phyloP scores from a whole-genome alignment of 495 filamentous ascomycete species.

The Penicillium simplicissimum region DNA sequence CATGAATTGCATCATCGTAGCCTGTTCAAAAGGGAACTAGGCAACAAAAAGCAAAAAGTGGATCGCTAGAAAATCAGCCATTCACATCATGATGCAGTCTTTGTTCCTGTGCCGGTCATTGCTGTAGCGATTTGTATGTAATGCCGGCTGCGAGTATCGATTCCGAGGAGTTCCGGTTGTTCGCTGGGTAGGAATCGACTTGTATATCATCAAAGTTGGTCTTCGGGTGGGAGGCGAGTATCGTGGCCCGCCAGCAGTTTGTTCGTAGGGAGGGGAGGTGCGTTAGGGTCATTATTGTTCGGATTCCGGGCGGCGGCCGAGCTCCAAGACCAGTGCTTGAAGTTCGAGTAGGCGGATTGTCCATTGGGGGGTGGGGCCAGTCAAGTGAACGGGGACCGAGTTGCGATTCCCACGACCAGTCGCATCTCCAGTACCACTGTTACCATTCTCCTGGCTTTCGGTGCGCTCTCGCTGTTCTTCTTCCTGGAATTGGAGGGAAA shows the following conservation, averaged over 20 bases:
- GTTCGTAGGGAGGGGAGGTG: conserved; percentile 82
- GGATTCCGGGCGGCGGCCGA: conserved; percentile 24
- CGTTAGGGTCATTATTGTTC: conserved; percentile 49
- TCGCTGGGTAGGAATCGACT: conserved; percentile 38
- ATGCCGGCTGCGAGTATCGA: conserved; percentile 13
- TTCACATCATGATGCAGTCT: conserved; percentile 51
- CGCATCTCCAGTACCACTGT: conserved; percentile 5
- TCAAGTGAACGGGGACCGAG: conserved; percentile 10
- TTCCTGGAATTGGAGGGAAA: conserved; percentile 50
- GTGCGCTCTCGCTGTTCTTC: conserved; percentile 35
- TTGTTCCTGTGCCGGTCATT: conserved; percentile 32
- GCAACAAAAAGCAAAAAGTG: not conserved
- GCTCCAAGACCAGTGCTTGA: conserved; percentile 28
- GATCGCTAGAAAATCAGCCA: not conserved
- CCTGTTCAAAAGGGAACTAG: not conserved
- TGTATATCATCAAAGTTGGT: conserved; percentile 35
- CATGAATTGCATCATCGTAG: conserved; percentile 13
- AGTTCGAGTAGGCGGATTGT: conserved; percentile 21
- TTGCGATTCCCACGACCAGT: conserved; percentile 1
- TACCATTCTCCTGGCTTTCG: conserved; percentile 7
- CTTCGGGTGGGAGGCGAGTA: conserved; percentile 64
- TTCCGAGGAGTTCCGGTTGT: conserved; percentile 18
- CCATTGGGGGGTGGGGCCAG: conserved; percentile 18
- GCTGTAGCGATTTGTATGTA: conserved; percentile 22
- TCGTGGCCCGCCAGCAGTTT: conserved; percentile 63